These are phyloP conservation scores for Microstegium vimineum DNA, from an alignment of 176 grass and related monocot genomes.

Conservation along the genomic window DNA sequence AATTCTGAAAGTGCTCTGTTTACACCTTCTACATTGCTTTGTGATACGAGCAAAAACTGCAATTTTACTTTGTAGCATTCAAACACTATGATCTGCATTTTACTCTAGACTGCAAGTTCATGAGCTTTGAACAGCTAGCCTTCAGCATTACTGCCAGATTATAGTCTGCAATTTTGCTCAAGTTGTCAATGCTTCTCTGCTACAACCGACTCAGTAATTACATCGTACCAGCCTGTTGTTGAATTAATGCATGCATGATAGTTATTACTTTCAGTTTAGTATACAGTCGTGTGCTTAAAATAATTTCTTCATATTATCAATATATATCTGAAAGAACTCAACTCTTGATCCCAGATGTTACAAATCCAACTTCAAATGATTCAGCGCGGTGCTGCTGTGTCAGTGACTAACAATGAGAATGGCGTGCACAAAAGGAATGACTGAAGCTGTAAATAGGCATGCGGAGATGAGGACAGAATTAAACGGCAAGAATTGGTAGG, in stretches of 20 bases:
- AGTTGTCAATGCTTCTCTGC: neutral
- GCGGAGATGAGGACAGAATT: neutral
- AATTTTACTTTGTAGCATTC: too few relatives aligned
- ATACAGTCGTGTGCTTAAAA: neutral
- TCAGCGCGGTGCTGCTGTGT: slow-evolving; percentile 27
- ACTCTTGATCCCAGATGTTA: slow-evolving; percentile 48
- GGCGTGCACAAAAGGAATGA: slow-evolving; percentile 24
- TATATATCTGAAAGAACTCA: neutral
- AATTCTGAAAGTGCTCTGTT: neutral
- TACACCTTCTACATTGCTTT: neutral
- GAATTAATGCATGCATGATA: neutral
- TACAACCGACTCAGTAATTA: neutral
- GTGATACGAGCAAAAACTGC: neutral
- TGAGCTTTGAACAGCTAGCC: neutral
- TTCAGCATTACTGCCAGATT: neutral
- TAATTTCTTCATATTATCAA: neutral
- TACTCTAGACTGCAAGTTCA: neutral
- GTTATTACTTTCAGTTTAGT: neutral
- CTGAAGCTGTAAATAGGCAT: slow-evolving; percentile 28
- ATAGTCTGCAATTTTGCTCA: neutral
- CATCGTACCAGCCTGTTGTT: neutral
- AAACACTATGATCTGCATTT: neutral
- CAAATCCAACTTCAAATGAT: slow-evolving; percentile 63
- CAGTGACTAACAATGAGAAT: slow-evolving; percentile 29
- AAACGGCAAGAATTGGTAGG: too few relatives aligned